Base-by-base conservation (phyloP, 2,329 filamentous ascomycete species). In the Phaeoacremonium minimum region DNA sequence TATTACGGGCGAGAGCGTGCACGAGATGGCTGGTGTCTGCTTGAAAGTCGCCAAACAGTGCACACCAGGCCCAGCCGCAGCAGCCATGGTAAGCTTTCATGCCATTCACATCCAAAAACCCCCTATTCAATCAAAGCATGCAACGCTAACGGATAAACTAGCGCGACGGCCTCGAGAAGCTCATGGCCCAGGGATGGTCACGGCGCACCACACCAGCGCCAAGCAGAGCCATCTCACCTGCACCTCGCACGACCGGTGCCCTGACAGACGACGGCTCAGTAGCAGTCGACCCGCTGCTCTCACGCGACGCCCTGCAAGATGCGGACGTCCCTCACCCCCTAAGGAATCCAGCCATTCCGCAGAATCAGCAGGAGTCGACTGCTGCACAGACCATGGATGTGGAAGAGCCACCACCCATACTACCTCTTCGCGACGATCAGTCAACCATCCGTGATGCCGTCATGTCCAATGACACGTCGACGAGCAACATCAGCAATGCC, bases 11-110 rank as follows among this genome's bases (percentile, higher is more conserved):
- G 71, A 73, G 11, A 58, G 61, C 13, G 66, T 76, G 15, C 51
- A 64, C 30, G 71, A 77, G 35, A 63, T 73, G 29, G 68, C 69
- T 4, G 61, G 57, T n/a, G 60, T 71, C 7, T 78, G 75, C 37
- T 50, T 76, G 11, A 63, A 66, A 12, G 67, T 73, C 6, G 68
- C 73, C 13, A 66, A 66, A 41, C 63, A 70, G 31, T 74, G 71
- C 50, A 70, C 69, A 19, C 61, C 67, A 4, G 68, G 74, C 11
- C 64, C 70, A 9, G 73, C 74, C 1, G 69, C 71, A 3, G 62
- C 62, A 17, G 66, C 66, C 3, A 73, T 69, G 39, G 63, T 68
- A 53, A 56, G 63, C 54, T 28, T 57, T 31, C 15, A 11, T 28
- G 3, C 16, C 12, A 15, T 14, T 19, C 4, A 15, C 18, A 6